Conservation (phyloP, 148 eudicot genomes). For the Nyssa sinensis region DNA sequence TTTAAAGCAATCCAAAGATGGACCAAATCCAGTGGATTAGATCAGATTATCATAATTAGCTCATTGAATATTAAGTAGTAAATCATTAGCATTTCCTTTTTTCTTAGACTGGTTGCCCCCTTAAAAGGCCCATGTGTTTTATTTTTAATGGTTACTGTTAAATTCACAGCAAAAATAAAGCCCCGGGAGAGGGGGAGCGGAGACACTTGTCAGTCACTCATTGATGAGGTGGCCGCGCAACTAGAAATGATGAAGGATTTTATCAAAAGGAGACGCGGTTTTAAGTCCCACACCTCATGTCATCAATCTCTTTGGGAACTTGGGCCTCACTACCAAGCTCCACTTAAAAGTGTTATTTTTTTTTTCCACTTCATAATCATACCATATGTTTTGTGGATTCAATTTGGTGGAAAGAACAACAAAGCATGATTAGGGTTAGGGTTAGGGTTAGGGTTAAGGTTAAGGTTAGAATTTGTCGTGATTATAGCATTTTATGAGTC, state of each 20-base stretch:
- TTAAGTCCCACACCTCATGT: slow-evolving; percentile 15
- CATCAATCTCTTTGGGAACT: slow-evolving; percentile 29
- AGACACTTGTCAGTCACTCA: slow-evolving; percentile 29
- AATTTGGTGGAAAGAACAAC: background rate
- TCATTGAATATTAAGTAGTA: slow-evolving; percentile 11
- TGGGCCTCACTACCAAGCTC: slow-evolving; percentile 19
- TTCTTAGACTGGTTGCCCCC: background rate
- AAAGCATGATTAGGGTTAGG: background rate
- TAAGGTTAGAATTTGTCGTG: too few species aligned
- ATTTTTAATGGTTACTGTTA: background rate
- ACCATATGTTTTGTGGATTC: background rate
- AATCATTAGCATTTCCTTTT: slow-evolving; percentile 3
- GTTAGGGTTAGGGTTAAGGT: too few species aligned
- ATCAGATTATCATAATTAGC: slow-evolving; percentile 22
- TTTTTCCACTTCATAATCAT: slow-evolving; percentile 7
- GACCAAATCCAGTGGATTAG: slow-evolving; percentile 7
- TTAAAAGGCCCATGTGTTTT: background rate
- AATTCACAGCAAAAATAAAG: background rate
- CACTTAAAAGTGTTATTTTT: slow-evolving; percentile 6
- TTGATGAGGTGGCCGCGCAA: slow-evolving; percentile 37
- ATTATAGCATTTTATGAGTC: too few species aligned
- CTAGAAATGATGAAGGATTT: slow-evolving; percentile 41
- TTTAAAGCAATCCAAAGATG: background rate
- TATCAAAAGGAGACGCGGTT: slow-evolving; percentile 7
- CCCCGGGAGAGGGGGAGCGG: background rate